Evolutionary conservation across 1,284 basidiomycete species (phyloP), one percentile per base, ranked within the genome.

Genomic region (Rhodotorula sp.): DNA sequence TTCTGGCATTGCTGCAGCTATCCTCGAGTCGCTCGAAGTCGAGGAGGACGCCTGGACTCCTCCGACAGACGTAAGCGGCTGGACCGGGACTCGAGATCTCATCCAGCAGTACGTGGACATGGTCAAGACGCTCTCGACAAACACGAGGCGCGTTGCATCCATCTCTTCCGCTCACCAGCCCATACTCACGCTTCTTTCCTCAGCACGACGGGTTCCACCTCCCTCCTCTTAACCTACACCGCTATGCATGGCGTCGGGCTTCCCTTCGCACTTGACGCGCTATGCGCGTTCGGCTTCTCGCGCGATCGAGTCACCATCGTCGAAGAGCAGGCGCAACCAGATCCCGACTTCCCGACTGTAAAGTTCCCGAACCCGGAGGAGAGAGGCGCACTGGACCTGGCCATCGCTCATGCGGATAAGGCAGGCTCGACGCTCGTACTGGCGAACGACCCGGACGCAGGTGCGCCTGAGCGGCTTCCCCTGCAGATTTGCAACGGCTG

Each of bases 221-320:
- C 76, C 2, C 63, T 86, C 68, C 83, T 81, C 67, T 88, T 92
- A 74, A 88, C 91, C 34, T 91, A 91, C 77, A 93, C 91, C 0
- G 89, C 91, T 0, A 88, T 93, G 89, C 91, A 93, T 75, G 91
- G 91, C 1, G 91, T 93, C 56, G 87, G 90, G 70, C 84, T 91
- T 78, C 79, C 82, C 6, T 88, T 89, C 72, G 83, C 86, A 53
- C 80, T 79, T 13, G 79, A 81, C 64, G 88, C 86, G 0, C 89
- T 92, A 71, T 78, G 82, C 53, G 70, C 80, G 3, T 87, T 86
- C 70, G 86, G 86, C 10, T 86, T 90, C 66, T 76, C 83, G 22
- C 10, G 39, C 30, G 39, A 32, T 2, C 46, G 51, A 8, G 44
- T 76, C 46, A 55, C 46, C n/a, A 15, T 72, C 39, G 76, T 77